These are phyloP conservation scores for Yamadazyma epiphylla DNA, from an alignment of 1,139 yeast species.

Conservation along the genomic window DNA sequence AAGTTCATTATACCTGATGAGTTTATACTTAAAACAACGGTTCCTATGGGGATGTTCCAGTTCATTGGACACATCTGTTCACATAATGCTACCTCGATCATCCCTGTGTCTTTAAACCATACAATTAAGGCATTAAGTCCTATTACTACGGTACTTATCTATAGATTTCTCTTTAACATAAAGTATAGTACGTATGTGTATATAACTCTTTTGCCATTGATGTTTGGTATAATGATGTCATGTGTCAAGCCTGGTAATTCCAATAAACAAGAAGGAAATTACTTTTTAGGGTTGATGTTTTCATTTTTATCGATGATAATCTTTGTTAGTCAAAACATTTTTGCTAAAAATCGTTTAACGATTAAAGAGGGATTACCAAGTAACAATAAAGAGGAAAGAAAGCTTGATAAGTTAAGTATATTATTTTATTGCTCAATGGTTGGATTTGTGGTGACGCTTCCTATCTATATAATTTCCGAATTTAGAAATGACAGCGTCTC, in stretches of 20 bases:
- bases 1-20: conserved; percentile 49
- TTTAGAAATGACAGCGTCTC: conserved; percentile 34
- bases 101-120: conserved; percentile 89
- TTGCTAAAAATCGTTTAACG: conserved; percentile 80
- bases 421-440: conserved; percentile 78
- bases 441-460: conserved; percentile 76
- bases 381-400: conserved; percentile 25
- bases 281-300: conserved; percentile 61
- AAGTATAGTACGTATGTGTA: conserved; percentile 66
- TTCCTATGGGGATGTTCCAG: conserved; percentile 93
- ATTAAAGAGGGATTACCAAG: conserved; percentile 21
- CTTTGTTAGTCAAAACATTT: conserved; percentile 88
- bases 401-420: conserved; percentile 78
- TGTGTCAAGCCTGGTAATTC: conserved; percentile 48
- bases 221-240: conserved; percentile 80
- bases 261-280: conserved; percentile 13
- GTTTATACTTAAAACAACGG: conserved; percentile 60
- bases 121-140: conserved; percentile 91
- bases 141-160: conserved; percentile 77
- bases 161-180: conserved; percentile 55
- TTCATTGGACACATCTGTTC: conserved; percentile 86
- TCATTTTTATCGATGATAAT: conserved; percentile 81
- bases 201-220: conserved; percentile 69
- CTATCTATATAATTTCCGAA: conserved; percentile 72
- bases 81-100: conserved; percentile 81